Evolutionary conservation across 495 filamentous ascomycete genomes (phyloP).

Genomic region (Aspergillus hancockii): DNA sequence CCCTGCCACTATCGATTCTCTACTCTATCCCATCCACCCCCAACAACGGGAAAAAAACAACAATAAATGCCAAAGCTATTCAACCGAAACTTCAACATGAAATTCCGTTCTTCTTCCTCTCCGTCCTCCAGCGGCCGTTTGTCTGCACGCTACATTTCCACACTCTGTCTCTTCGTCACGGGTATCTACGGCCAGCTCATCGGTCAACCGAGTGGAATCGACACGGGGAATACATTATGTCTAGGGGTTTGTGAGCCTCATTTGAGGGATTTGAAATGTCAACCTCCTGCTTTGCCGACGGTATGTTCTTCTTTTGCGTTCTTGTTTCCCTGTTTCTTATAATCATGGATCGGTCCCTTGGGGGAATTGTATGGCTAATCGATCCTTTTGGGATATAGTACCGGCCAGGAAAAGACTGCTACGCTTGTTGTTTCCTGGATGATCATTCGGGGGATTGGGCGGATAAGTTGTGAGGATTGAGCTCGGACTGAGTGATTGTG

Average conservation of each 20-base stretch:
- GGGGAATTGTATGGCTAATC: neutral
- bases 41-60: neutral
- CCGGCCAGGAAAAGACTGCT: conserved; percentile 14
- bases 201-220: conserved; percentile 15
- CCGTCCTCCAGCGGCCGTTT: neutral
- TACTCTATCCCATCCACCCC: neutral
- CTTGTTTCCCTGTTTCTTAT: neutral
- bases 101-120: neutral
- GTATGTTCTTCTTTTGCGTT: conserved; percentile 17
- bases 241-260: conserved; percentile 23
- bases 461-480: neutral
- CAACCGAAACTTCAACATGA: conserved; percentile 3
- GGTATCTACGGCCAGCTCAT: conserved; percentile 20
- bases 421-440: conserved; percentile 20
- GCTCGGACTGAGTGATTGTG: neutral
- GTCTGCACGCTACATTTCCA: conserved; percentile 3
- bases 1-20: neutral
- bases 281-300: conserved; percentile 18
- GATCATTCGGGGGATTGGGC: conserved; percentile 16
- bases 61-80: neutral
- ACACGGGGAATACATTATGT: conserved; percentile 33
- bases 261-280: conserved; percentile 16
- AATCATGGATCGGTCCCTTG: neutral
- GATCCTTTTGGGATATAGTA: conserved; percentile 4
- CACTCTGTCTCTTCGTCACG: conserved; percentile 12